Conservation (phyloP, 495 filamentous ascomycete genomes). For the Tuber melanosporum region DNA sequence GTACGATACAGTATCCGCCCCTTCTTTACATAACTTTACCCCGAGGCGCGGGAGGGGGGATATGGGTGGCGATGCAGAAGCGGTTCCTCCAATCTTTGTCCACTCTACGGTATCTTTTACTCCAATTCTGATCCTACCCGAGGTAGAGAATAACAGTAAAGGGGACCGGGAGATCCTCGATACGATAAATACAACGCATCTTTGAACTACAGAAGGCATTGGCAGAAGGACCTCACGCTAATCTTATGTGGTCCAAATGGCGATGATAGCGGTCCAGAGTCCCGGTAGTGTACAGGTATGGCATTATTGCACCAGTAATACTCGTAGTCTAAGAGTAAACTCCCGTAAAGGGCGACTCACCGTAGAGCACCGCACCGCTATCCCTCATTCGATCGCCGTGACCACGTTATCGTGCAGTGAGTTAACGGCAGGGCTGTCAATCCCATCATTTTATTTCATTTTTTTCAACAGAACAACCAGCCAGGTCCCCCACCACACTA, state of each 20-base stretch:
- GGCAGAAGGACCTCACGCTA: neutral
- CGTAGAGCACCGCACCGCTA: neutral
- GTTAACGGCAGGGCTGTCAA: neutral
- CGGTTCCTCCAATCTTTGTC: neutral
- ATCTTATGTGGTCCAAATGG: neutral
- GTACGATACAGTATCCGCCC: neutral
- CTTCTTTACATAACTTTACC: neutral
- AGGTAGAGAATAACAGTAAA: neutral
- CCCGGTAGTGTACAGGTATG: neutral
- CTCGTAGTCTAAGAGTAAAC: neutral
- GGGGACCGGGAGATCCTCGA: neutral
- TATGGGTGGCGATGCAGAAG: neutral
- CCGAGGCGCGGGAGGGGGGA: neutral
- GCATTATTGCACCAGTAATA: neutral
- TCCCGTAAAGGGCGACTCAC: neutral
- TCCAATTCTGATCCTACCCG: neutral
- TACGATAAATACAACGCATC: conserved; percentile 3
- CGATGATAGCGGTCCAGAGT: neutral
- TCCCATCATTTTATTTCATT: neutral
- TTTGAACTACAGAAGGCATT: neutral
- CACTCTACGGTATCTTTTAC: neutral
- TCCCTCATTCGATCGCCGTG: neutral
- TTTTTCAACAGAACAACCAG: neutral
- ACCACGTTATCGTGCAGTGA: neutral
- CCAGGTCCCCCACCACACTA: neutral